A percentile compares a stretch with the other conserved stretches of the same genome.
Conservation (phyloP, 768 basidiomycete species). For the Termitomyces sp. region DNA sequence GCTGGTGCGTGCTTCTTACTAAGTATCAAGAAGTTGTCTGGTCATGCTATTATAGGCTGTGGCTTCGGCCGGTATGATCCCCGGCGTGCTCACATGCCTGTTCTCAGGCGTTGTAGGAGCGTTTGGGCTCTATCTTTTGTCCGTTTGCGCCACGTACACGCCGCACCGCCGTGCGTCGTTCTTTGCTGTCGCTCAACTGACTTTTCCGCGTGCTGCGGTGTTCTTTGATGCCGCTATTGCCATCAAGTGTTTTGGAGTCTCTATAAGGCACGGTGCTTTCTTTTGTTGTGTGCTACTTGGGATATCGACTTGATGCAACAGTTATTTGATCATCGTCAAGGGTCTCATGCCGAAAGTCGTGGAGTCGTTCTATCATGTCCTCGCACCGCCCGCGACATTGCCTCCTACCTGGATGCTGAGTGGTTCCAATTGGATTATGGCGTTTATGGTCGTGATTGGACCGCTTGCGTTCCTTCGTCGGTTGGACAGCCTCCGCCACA, state of each 20-base stretch:
- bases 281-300: neutral
- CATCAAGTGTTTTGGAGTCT: conserved; percentile 95
- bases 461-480: conserved; percentile 81
- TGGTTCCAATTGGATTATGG: conserved; percentile 76
- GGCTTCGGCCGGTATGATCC: conserved; percentile 85
- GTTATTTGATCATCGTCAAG: conserved; percentile 90
- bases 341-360: conserved; percentile 91
- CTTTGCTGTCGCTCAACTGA: conserved; percentile 77
- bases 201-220: conserved; percentile 81
- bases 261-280: conserved; percentile 61
- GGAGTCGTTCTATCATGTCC: conserved; percentile 71
- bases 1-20: conserved; percentile 41
- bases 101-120: conserved; percentile 72
- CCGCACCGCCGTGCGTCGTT: conserved; percentile 76
- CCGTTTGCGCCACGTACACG: conserved; percentile 73
- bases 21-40: neutral
- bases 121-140: conserved; percentile 88
- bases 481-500: conserved; percentile 82
- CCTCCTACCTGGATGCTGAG: conserved; percentile 75
- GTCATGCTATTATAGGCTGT: conserved; percentile 53
- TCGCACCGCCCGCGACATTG: conserved; percentile 54
- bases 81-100: conserved; percentile 83
- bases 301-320: conserved; percentile 18
- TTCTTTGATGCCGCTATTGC: conserved; percentile 95
- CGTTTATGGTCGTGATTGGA: conserved; percentile 70